A percentile compares a stretch with the other conserved stretches of the same genome.
phyloP scores from a whole-genome alignment of 208 protist species.

The Leishmania braziliensis region DNA sequence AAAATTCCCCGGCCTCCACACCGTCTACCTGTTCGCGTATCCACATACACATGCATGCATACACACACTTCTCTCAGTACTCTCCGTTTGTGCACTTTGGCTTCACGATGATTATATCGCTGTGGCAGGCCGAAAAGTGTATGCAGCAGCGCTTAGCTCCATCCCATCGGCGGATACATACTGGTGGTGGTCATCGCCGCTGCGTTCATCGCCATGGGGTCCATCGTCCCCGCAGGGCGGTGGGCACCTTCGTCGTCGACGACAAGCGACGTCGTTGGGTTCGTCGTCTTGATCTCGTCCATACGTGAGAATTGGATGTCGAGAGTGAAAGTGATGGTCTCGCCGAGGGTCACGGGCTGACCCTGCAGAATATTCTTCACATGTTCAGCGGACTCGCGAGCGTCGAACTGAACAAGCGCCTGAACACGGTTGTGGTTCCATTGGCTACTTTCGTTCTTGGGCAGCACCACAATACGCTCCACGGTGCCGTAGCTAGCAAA shows the following conservation, averaged over 20 bases:
- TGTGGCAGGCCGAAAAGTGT: background rate
- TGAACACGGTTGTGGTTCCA: conserved; percentile 92
- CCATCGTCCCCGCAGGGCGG: conserved; percentile 36
- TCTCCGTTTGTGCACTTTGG: background rate
- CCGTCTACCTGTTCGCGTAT: background rate
- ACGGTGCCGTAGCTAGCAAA: conserved; percentile 89
- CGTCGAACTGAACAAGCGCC: conserved; percentile 91
- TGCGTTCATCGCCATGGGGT: conserved; percentile 27
- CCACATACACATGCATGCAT: background rate
- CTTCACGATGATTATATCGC: background rate
- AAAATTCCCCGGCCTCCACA: background rate
- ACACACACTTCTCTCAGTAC: background rate
- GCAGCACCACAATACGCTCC: conserved; percentile 89
- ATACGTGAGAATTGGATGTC: conserved; percentile 93
- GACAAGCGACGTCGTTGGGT: conserved; percentile 77
- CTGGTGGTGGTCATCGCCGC: conserved; percentile 20
- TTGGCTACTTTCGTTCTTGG: conserved; percentile 90
- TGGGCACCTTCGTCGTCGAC: conserved; percentile 77
- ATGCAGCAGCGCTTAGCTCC: conserved; percentile 16
- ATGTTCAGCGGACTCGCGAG: conserved; percentile 71
- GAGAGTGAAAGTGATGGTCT: conserved; percentile 88
- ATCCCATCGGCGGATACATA: conserved; percentile 33
- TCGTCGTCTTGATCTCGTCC: conserved; percentile 91
- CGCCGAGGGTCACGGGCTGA: conserved; percentile 88
- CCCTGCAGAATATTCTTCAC: conserved; percentile 92